Evolutionary conservation across 2,329 filamentous ascomycete species (phyloP).

Genomic region (Ceratocystis alfenasii): DNA sequence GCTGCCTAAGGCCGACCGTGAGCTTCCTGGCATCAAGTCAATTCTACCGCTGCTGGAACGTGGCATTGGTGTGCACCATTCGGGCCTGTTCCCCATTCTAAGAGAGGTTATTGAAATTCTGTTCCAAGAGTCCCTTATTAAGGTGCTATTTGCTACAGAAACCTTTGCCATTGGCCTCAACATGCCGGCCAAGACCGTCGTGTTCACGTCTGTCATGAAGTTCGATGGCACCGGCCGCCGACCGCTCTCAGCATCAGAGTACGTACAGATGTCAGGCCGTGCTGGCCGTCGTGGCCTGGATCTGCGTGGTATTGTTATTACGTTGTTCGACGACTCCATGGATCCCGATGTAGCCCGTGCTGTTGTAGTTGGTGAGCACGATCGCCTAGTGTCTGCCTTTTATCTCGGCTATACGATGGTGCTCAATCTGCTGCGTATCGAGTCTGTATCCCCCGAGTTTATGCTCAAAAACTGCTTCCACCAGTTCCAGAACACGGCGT

Average conservation of each 20-base stretch:
- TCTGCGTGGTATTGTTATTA: slow-evolving; percentile 95
- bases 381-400: slow-evolving; percentile 94
- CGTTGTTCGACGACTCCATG: slow-evolving; percentile 98
- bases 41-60: slow-evolving; percentile 78
- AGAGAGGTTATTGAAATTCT: slow-evolving; percentile 99
- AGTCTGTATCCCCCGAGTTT: slow-evolving; percentile 95
- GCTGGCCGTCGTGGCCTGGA: slow-evolving; percentile 94
- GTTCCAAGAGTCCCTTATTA: slow-evolving; percentile 96
- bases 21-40: slow-evolving; percentile 79
- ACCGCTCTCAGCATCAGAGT: slow-evolving; percentile 87
- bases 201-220: slow-evolving; percentile 95
- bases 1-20: slow-evolving; percentile 80
- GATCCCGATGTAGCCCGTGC: slow-evolving; percentile 87
- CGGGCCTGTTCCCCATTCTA: slow-evolving; percentile 82
- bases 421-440: slow-evolving; percentile 88
- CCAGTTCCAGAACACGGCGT: slow-evolving; percentile 92
- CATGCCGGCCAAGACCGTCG: slow-evolving; percentile 98
- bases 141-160: slow-evolving; percentile 94
- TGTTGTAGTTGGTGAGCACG: slow-evolving; percentile 92
- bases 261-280: slow-evolving; percentile 97
- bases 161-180: slow-evolving; percentile 98
- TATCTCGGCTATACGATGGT: slow-evolving; percentile 99
- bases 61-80: slow-evolving; percentile 96
- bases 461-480: slow-evolving; percentile 99
- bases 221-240: slow-evolving; percentile 74